Evolutionary conservation across 495 filamentous ascomycete genomes (phyloP), one percentile per base, ranked within the genome.

Genomic region (Sabuloglossum arenarium): DNA sequence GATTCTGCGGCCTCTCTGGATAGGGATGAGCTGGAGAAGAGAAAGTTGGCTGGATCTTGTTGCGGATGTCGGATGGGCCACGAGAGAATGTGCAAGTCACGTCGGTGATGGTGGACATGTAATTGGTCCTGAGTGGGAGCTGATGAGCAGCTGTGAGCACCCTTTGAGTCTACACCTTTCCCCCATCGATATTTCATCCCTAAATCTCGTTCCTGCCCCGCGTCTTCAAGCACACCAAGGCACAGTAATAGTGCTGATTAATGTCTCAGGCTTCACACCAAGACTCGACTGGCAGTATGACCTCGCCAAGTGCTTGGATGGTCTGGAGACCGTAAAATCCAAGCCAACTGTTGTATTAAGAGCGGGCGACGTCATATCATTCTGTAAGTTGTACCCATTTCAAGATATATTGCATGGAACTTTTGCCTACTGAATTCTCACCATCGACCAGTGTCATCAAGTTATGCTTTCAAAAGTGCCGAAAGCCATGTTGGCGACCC

Each of bases 401-500:
- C 19, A 21, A n/a, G 39, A 23, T 43, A 21, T 19, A 43, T 21
- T 21, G 19, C n/a, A 16, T 21, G 39, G n/a, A 23, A 23, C n/a
- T 5, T 21, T 1, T 43, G 21, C 19, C 16, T 21, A 19, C 3
- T 21, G 12, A 12, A 43, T 21, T 6, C 39, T 62, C 39, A 63
- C 28, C 21, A 14, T 32, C 14, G 12, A n/a, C 42, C 56, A 81
- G 71, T 96, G 23, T 75, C 76, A 8, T 71, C 82, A 3, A 77
- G 80, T 9, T 86, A 89, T 63, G 70, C 82, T 0, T 97, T 97
- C 64, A 75, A 75, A 60, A 73, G 75, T 39, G 68, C 76, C 1
- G 81, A 89, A 65, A 86, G 85, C 10, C 84, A 93, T 61, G 91
- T 93, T 37, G 88, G 89, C 19, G 85, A 95, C 59, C 73, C 74